phyloP scores from a whole-genome alignment of 2,329 filamentous ascomycete genomes.

The Sclerotinia subarctica region DNA sequence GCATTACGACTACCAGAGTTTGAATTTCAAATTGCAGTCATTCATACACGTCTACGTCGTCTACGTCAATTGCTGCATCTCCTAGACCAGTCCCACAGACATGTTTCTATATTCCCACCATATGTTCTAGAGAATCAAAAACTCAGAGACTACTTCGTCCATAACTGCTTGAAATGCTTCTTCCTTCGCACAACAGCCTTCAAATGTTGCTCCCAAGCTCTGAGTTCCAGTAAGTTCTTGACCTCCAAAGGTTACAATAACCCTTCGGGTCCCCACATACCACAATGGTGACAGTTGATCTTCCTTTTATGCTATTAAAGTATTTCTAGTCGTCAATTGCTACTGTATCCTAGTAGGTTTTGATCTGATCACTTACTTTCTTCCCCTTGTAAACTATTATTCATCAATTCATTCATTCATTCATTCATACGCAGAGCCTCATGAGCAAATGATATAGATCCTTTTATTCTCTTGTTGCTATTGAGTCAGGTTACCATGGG shows the following conservation, averaged over 20 bases:
- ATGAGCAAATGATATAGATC: slow-evolving; percentile 1
- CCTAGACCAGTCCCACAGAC: background rate
- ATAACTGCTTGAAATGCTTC: background rate
- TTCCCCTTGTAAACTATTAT: background rate
- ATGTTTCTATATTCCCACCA: background rate
- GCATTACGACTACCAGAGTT: background rate
- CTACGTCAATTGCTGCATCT: too few species aligned
- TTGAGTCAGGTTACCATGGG: slow-evolving; percentile 6
- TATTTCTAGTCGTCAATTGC: background rate
- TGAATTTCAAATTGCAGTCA: too few species aligned
- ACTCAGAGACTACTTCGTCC: background rate
- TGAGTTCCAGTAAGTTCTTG: background rate
- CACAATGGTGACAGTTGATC: background rate
- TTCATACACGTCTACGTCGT: too few species aligned
- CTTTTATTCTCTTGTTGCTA: background rate
- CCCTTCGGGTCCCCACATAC: background rate
- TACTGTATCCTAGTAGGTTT: slow-evolving; percentile 6
- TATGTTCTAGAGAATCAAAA: too few species aligned
- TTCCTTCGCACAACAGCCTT: background rate
- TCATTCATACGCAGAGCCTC: background rate
- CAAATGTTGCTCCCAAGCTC: background rate
- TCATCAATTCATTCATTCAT: background rate
- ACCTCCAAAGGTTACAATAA: background rate
- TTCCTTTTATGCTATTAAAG: background rate
- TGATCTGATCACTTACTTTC: background rate